Evolutionary conservation across 2,329 filamentous ascomycete species (phyloP).

Genomic region (Clathrospora elynae): DNA sequence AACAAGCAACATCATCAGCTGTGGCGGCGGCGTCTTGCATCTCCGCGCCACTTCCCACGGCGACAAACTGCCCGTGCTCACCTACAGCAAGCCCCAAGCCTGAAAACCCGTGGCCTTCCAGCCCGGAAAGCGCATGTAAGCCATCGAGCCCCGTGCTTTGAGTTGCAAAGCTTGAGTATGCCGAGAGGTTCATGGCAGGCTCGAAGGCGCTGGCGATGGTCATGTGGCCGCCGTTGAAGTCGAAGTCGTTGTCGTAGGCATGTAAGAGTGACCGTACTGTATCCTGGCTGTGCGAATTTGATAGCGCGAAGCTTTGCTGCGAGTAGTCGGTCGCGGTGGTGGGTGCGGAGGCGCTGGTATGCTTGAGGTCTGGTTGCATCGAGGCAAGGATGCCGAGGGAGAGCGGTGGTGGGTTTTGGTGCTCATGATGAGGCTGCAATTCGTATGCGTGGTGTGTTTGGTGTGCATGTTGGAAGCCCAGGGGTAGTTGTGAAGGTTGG

Average conservation of each 20-base stretch:
- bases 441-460: slow-evolving; percentile 19
- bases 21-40: slow-evolving; percentile 8
- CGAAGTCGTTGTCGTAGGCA: slow-evolving; percentile 44
- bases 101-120: slow-evolving; percentile 25
- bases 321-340: slow-evolving; percentile 35
- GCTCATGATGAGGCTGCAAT: slow-evolving; percentile 17
- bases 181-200: slow-evolving; percentile 32
- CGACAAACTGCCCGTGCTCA: slow-evolving; percentile 20
- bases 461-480: slow-evolving; percentile 21
- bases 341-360: slow-evolving; percentile 24
- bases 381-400: slow-evolving; percentile 33
- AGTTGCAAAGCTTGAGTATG: slow-evolving; percentile 24
- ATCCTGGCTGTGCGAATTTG: slow-evolving; percentile 33
- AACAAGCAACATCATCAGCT: slow-evolving; percentile 25
- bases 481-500: slow-evolving; percentile 11
- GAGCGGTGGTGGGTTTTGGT: slow-evolving; percentile 26
- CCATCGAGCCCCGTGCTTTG: neutral
- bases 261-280: slow-evolving; percentile 18
- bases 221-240: slow-evolving; percentile 50
- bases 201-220: slow-evolving; percentile 47
- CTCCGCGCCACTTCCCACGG: slow-evolving; percentile 7
- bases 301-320: slow-evolving; percentile 29
- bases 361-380: slow-evolving; percentile 32
- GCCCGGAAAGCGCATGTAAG: slow-evolving; percentile 17
- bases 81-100: slow-evolving; percentile 20